phyloP scores from a whole-genome alignment of 2,329 filamentous ascomycete genomes.

The Thermoascus crustaceus region DNA sequence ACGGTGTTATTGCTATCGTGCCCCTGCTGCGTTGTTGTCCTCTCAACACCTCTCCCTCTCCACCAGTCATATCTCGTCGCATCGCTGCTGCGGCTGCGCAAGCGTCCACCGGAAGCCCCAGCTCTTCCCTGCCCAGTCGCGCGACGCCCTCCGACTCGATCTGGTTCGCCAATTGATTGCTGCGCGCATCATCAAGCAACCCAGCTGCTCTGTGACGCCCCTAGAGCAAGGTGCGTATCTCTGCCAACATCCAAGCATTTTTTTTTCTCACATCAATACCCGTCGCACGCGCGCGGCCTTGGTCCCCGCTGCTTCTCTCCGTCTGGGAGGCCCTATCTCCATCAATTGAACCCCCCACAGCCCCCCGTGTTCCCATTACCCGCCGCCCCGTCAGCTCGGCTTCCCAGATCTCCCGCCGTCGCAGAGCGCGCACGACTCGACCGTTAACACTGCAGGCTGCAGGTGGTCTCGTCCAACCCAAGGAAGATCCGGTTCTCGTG shows the following conservation, averaged over 20 bases:
- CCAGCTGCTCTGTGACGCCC: neutral
- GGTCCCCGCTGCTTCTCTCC: neutral
- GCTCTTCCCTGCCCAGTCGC: conserved; percentile 2
- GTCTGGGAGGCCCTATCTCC: neutral
- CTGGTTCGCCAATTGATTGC: conserved; percentile 34
- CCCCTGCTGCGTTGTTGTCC: neutral
- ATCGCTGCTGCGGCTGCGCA: neutral
- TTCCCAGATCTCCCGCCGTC: conserved; percentile 9
- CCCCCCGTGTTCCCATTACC: neutral
- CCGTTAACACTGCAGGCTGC: conserved; percentile 14
- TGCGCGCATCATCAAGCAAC: conserved; percentile 13
- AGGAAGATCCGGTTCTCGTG: conserved; percentile 3
- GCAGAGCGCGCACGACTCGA: conserved; percentile 16
- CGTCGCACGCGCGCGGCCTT: conserved; percentile 2
- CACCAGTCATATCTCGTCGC: conserved; percentile 1
- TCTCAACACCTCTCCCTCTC: neutral
- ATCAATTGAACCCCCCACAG: conserved; percentile 2
- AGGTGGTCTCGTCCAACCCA: conserved; percentile 11
- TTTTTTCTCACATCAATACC: neutral
- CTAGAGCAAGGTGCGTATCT: neutral
- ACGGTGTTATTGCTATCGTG: too few species aligned
- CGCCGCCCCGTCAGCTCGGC: conserved; percentile 1
- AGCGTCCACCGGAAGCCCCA: conserved; percentile 5
- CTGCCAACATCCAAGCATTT: neutral
- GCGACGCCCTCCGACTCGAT: conserved; percentile 9